phyloP scores from a whole-genome alignment of 352 stramenopile genomes.

The Pythium oligandrum region DNA sequence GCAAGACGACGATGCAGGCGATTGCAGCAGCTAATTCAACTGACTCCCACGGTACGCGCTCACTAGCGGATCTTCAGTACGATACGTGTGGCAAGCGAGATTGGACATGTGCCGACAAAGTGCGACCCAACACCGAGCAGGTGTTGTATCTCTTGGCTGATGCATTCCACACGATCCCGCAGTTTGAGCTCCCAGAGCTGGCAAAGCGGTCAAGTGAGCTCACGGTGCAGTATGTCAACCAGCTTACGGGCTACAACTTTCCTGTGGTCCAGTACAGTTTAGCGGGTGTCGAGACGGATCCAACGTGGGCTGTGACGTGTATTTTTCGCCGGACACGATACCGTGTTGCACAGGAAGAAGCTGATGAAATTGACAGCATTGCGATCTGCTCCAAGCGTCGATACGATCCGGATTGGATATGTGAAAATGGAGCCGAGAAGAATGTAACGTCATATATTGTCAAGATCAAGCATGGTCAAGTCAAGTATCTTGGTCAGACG shows the following conservation, averaged over 20 bases:
- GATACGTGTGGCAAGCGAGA: constrained; percentile 13
- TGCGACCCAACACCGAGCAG: constrained; percentile 14
- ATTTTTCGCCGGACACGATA: constrained; percentile 14
- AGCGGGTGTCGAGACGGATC: not conserved
- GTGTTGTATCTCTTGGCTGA: constrained; percentile 4
- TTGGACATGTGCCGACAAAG: constrained; percentile 10
- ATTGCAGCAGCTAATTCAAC: not conserved
- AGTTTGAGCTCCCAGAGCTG: constrained; percentile 14
- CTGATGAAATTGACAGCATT: constrained; percentile 15
- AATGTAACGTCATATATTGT: constrained; percentile 13
- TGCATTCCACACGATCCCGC: constrained; percentile 7
- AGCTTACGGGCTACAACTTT: constrained; percentile 19
- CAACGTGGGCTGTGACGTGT: constrained; percentile 10
- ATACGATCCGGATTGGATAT: constrained; percentile 20
- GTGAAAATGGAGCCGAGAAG: constrained; percentile 18
- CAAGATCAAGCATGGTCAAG: constrained; percentile 11
- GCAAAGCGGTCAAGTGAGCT: constrained; percentile 3
- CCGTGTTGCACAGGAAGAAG: constrained; percentile 5
- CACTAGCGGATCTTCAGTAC: constrained; percentile 17
- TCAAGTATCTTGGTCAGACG: constrained; percentile 15
- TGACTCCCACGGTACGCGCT: constrained; percentile 10
- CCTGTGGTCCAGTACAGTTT: constrained; percentile 15
- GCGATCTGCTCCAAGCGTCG: constrained; percentile 18
- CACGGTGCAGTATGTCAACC: constrained; percentile 18
- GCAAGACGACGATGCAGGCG: not conserved